Evolutionary conservation across 345 rosid species (phyloP).

Genomic region (Kandelia obovata): DNA sequence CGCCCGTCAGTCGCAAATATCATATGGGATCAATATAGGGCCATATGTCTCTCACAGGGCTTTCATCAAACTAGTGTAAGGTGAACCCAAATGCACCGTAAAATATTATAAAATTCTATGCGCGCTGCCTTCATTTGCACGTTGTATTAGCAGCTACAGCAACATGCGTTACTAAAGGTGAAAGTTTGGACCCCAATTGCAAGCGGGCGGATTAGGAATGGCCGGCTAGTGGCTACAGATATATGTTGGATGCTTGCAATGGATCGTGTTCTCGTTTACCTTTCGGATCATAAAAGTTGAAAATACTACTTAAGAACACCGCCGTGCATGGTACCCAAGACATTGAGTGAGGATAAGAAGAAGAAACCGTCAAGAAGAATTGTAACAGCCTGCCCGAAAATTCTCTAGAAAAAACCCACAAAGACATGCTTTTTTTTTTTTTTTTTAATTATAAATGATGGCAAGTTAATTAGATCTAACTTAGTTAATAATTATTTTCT

Average conservation of each 20-base stretch:
- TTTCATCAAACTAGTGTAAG: conserved; percentile 28
- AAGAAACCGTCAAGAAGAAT: too few relatives aligned
- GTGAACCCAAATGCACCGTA: conserved; percentile 25
- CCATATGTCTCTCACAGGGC: conserved; percentile 24
- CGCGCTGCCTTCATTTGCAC: background rate
- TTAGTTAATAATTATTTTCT: too few relatives aligned
- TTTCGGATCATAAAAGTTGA: background rate
- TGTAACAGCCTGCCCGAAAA: too few relatives aligned
- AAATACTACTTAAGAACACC: background rate
- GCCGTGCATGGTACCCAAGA: too few relatives aligned
- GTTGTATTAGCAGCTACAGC: background rate
- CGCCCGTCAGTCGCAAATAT: conserved; percentile 8
- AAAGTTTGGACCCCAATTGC: background rate
- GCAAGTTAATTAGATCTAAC: too few relatives aligned
- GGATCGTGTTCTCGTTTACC: background rate
- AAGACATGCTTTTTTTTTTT: too few relatives aligned
- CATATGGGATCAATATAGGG: conserved; percentile 33
- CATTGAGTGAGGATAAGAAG: too few relatives aligned
- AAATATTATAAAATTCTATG: background rate
- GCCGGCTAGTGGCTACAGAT: too few relatives aligned
- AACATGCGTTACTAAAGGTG: background rate
- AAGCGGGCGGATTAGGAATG: background rate
- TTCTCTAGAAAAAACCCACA: too few relatives aligned
- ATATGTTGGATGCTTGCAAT: background rate
- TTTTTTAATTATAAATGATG: too few relatives aligned